Percentiles rank a stretch among this genome's conserved stretches.
phyloP scores from a whole-genome alignment of 495 filamentous ascomycete species.

The Hypoxylon fragiforme region DNA sequence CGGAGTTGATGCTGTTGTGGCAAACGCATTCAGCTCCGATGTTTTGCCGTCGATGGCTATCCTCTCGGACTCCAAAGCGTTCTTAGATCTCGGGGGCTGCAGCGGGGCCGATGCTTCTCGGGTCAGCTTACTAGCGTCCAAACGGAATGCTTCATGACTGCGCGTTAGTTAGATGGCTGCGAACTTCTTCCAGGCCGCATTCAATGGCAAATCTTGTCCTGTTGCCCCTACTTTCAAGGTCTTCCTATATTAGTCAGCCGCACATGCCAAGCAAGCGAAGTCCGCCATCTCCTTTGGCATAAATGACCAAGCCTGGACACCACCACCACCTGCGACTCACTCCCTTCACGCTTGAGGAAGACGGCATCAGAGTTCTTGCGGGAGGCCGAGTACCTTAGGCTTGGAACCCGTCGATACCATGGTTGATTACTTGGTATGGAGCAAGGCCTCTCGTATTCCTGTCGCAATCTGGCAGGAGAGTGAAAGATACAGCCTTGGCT shows the following conservation, averaged over 20 bases:
- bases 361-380: conserved; percentile 41
- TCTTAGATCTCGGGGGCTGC: background rate
- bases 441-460: conserved; percentile 18
- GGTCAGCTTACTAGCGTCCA: background rate
- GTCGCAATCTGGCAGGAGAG: conserved; percentile 1
- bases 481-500: background rate
- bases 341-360: background rate
- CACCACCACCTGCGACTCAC: background rate
- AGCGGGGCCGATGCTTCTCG: background rate
- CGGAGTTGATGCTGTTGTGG: background rate
- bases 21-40: background rate
- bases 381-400: conserved; percentile 47
- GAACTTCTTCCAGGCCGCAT: background rate
- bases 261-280: background rate
- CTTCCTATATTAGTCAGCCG: background rate
- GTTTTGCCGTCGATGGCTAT: background rate
- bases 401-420: conserved; percentile 21
- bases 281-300: background rate
- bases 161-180: background rate
- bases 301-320: background rate
- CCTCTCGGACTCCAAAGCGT: background rate
- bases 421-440: conserved; percentile 6
- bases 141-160: background rate
- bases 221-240: background rate
- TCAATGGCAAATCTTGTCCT: background rate